Base-by-base conservation (phyloP, 2,329 filamentous ascomycete species). In the Arthrobotrys conoides region DNA sequence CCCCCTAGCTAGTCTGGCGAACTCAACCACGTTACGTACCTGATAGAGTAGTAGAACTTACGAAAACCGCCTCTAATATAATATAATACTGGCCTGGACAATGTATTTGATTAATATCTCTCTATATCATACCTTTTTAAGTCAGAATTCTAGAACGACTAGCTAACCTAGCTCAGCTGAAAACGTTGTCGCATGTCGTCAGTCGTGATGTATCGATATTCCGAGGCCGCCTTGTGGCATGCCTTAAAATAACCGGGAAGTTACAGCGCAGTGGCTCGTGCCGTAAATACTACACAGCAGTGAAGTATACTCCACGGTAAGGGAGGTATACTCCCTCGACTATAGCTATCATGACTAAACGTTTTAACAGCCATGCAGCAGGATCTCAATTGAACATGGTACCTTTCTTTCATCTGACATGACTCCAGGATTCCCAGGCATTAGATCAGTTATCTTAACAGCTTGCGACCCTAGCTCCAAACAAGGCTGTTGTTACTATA, bases 201-300 rank as follows among this genome's bases (percentile, higher is more conserved):
- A 71, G 41, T 49, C 33, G 49, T 77, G 67, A 77, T 77, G 67
- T 33, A 36, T 20, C 27, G 27, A 2, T n/a, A n/a, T n/a, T n/a
- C 67, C 49, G 18, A 64, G 67, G 73, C 41, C 46, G 73, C 73
- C 73, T 77, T 71, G 73, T 53, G 73, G 67, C 67, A 61, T 77
- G 73, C 73, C 73, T 77, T 71, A 57, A 67, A 41, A 66, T 44
- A 30, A 24, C 53, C 20, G 59, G 36, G 38, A 44, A n/a, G 33
- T 30, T 24, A 63, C 16, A 20, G 27, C 3, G 27, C 16, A 20
- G 27, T 3, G 27, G 27, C 27, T 30, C 27, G 6, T 30, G 27
- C 27, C 10, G 49, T 51, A 41, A n/a, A 38, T 36, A n/a, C n/a
- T n/a, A n/a, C n/a, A n/a, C n/a, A n/a, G n/a, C n/a, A n/a, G n/a